Percentiles rank a stretch among this genome's conserved stretches.
These are phyloP conservation scores for Fusarium continuum DNA, from an alignment of 2,329 filamentous ascomycete genomes.

Conservation along the genomic window DNA sequence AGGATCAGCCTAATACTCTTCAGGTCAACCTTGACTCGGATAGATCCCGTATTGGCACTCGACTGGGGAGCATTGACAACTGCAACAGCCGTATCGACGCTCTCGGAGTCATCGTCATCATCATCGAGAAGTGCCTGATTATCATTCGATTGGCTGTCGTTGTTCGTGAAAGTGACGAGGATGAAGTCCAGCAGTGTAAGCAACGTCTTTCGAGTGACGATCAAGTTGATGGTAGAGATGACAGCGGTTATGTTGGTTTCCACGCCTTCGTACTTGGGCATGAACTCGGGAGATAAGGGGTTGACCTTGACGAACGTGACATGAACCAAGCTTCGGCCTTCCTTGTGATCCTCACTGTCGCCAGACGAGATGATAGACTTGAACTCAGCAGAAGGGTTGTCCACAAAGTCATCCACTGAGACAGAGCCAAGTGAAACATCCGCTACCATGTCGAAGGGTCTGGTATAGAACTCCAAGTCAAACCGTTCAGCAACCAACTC, in stretches of 20 bases:
- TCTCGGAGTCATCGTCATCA: constrained; percentile 48
- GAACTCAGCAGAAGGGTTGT: constrained; percentile 87
- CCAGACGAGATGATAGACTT: constrained; percentile 95
- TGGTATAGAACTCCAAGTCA: constrained; percentile 84
- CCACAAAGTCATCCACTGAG: constrained; percentile 93
- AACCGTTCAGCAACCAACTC: constrained; percentile 93
- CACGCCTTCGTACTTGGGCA: constrained; percentile 89
- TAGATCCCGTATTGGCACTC: constrained; percentile 69
- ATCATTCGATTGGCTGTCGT: constrained; percentile 53
- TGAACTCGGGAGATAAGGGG: constrained; percentile 89
- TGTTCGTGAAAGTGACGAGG: constrained; percentile 84
- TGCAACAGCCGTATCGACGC: constrained; percentile 50
- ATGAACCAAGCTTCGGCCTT: constrained; percentile 83
- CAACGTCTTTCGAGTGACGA: constrained; percentile 92
- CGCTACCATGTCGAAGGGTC: constrained; percentile 91
- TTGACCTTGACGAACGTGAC: constrained; percentile 93
- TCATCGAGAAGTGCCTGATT: constrained; percentile 52
- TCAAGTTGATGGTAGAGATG: constrained; percentile 94
- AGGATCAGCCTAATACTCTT: constrained; percentile 94
- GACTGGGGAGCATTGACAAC: constrained; percentile 44
- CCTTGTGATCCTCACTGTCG: constrained; percentile 74
- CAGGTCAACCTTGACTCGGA: constrained; percentile 91
- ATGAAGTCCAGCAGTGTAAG: constrained; percentile 94
- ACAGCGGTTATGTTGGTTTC: constrained; percentile 91
- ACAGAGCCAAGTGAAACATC: constrained; percentile 89